Base-by-base conservation (phyloP, 371 early-diverging fungal species). In the Chytridiales sp. region DNA sequence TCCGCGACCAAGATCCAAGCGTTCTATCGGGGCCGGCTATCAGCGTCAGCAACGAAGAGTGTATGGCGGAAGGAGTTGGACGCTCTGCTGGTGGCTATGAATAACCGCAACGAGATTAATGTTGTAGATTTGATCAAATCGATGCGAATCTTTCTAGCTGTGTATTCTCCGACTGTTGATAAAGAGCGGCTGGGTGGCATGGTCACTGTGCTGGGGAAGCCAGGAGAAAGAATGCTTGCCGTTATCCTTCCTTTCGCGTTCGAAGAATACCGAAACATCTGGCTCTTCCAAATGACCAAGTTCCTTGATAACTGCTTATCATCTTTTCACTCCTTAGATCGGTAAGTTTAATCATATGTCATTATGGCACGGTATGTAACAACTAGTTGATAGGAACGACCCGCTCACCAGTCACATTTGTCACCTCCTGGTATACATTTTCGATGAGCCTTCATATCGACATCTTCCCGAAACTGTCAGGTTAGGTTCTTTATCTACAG, bases 1-100 rank as follows among this genome's bases (percentile, higher is more conserved):
- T 80, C 84, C 26, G 89, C 89, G 1, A 56, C 68, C 8, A 69
- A 58, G 21, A 87, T 94, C 59, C 92, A 91, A 78, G 69, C 76
- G 24, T 79, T 76, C 69, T 77, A 72, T 61, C 66, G 79, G 5
- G 81, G 78, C 17, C 47, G 74, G 35, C 13, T 13, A 5, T 32
- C 35, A 11, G 43, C 26, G 17, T 4, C 43, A 5, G 46, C 8
- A 19, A 46, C 30, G n/a, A 27, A 36, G 21, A 19, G 9, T 13
- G 34, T 4, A 34, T 19, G 5, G 49, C 58, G 58, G n/a, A 11
- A 9, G 5, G 47, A 36, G n/a, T 58, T 24, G 36, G 58, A 62
- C 31, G 6, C 26, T 4, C 4, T 26, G 4, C 26, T 15, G 22
- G 46, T 42, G 4, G 26, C 49, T 8, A 47, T 50, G 42, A 47